phyloP scores from a whole-genome alignment of 352 stramenopile species.

The Globisporangium solare region DNA sequence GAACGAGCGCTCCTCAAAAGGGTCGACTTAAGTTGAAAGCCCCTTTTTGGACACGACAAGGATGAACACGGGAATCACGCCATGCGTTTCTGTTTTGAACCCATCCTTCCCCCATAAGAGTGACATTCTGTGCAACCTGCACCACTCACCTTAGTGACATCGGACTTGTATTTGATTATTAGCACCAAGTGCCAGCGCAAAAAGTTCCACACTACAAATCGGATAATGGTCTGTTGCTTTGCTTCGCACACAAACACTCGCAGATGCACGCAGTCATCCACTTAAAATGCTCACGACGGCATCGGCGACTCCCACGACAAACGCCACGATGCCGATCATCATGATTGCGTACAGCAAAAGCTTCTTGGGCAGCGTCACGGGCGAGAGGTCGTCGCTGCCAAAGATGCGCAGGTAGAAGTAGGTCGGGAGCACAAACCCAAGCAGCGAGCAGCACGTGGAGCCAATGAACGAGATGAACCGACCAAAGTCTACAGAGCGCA shows the following conservation, averaged over 20 bases:
- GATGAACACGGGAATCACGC: neutral
- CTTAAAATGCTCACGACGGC: conserved; percentile 23
- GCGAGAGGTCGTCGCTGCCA: conserved; percentile 23
- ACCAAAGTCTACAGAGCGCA: conserved; percentile 71
- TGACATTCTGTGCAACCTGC: too few species aligned
- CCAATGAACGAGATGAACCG: conserved; percentile 90
- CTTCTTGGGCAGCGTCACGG: conserved; percentile 17
- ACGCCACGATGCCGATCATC: conserved; percentile 28
- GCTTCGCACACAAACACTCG: too few species aligned
- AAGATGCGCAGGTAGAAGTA: conserved; percentile 84
- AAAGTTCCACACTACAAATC: too few species aligned
- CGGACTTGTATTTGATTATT: too few species aligned
- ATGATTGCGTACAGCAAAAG: conserved; percentile 35
- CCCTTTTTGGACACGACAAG: neutral
- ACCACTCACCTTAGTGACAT: too few species aligned
- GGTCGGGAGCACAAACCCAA: conserved; percentile 87
- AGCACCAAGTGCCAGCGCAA: too few species aligned
- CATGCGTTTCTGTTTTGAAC: neutral
- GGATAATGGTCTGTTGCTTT: too few species aligned
- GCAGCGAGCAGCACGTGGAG: conserved; percentile 84
- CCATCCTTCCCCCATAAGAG: too few species aligned
- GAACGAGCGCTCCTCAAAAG: too few species aligned
- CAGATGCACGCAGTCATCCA: neutral
- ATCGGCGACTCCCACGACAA: conserved; percentile 30
- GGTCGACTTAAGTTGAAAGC: too few species aligned